These are phyloP conservation scores for Pyronema domesticum DNA, from an alignment of 495 filamentous ascomycete genomes.

Conservation along the genomic window DNA sequence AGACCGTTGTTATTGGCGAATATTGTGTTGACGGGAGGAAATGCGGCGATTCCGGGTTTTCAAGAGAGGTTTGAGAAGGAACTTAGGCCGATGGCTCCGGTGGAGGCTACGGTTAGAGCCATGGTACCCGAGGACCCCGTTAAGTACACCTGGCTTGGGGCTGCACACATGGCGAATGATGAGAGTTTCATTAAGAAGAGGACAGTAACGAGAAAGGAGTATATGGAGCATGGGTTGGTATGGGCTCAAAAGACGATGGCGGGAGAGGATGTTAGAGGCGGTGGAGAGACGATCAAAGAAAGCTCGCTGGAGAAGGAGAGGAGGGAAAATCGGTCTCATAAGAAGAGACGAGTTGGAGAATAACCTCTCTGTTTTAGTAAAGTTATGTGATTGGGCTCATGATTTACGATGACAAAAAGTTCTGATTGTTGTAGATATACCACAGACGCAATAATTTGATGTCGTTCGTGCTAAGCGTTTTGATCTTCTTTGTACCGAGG, in stretches of 20 bases:
- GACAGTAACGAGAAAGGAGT: constrained; percentile 69
- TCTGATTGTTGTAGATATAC: no score
- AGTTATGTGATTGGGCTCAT: no score
- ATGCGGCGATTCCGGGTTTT: constrained; percentile 61
- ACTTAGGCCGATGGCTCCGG: constrained; percentile 52
- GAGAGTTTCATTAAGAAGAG: constrained; percentile 40
- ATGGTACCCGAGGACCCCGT: constrained; percentile 56
- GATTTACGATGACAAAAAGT: no score
- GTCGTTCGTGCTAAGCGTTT: no score
- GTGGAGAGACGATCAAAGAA: constrained; percentile 6
- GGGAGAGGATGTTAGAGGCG: constrained; percentile 18
- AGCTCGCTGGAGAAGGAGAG: constrained; percentile 7
- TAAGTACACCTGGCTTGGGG: constrained; percentile 69
- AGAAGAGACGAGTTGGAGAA: constrained; percentile 14
- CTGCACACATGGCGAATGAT: constrained; percentile 53
- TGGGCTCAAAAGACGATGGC: constrained; percentile 65
- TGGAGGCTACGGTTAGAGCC: constrained; percentile 60
- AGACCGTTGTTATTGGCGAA: constrained; percentile 72
- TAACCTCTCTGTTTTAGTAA: background rate
- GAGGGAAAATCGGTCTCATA: constrained; percentile 17
- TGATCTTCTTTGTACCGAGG: no score
- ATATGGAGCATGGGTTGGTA: constrained; percentile 64
- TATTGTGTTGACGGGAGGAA: constrained; percentile 77
- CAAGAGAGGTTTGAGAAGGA: constrained; percentile 66
- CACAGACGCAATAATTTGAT: no score